Percentiles rank a stretch among this genome's conserved stretches.
Evolutionary conservation across 345 rosid genomes (phyloP).

Genomic region (Pistacia vera): DNA sequence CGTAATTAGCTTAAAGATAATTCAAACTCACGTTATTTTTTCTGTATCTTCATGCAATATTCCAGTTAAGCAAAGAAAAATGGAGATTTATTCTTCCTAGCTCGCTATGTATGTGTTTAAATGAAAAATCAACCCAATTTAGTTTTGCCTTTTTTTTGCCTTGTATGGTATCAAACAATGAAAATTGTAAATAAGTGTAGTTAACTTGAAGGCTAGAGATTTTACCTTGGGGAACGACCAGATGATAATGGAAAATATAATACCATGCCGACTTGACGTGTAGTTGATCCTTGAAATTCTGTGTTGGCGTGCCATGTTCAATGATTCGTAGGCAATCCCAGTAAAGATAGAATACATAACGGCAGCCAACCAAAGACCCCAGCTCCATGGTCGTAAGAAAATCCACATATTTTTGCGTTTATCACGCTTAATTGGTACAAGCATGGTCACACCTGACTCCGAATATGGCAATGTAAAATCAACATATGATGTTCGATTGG

Average conservation of each 20-base stretch:
- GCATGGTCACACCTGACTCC: constrained; percentile 37
- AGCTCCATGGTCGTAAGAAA: constrained; percentile 46
- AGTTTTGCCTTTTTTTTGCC: too few species aligned
- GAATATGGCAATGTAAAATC: constrained; percentile 49
- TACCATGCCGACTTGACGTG: constrained; percentile 24
- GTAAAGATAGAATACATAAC: too few species aligned
- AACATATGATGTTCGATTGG: constrained; percentile 14
- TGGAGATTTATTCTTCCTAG: too few species aligned
- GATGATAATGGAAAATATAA: constrained; percentile 39
- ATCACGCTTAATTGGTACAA: constrained; percentile 24
- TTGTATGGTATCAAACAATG: too few species aligned
- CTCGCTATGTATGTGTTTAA: too few species aligned
- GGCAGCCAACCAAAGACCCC: constrained; percentile 41
- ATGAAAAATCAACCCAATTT: too few species aligned
- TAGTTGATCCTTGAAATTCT: constrained; percentile 28
- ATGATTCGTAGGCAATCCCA: too few species aligned
- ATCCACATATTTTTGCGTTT: constrained; percentile 29
- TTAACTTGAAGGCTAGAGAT: background rate
- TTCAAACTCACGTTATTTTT: too few species aligned
- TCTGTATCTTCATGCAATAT: too few species aligned
- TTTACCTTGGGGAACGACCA: constrained; percentile 43
- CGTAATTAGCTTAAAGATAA: too few species aligned
- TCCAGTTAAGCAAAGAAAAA: too few species aligned
- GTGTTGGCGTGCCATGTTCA: background rate
- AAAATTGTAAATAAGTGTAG: too few species aligned